phyloP scores from a whole-genome alignment of 768 basidiomycete species.

The Kondoa malvinella region DNA sequence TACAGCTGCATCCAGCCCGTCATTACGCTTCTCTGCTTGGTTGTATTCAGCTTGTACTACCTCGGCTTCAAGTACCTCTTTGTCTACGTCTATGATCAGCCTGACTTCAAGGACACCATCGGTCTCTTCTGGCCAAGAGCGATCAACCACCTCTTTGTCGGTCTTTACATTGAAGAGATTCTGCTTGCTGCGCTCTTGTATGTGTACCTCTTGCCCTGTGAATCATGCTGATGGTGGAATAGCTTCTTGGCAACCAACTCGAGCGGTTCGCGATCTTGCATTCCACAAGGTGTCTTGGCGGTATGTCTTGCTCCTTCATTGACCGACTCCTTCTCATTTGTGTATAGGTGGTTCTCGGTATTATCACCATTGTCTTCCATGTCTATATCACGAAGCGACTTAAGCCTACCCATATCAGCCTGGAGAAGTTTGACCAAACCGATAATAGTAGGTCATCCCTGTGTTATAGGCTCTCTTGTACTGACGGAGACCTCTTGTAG shows the following conservation, averaged over 20 bases:
- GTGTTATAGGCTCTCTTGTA: too few relatives aligned
- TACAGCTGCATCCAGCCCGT: slow-evolving; percentile 23
- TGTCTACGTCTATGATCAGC: slow-evolving; percentile 37
- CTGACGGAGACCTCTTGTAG: background rate
- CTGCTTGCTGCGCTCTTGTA: slow-evolving; percentile 58
- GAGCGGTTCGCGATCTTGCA: slow-evolving; percentile 39
- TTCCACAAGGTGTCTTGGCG: slow-evolving; percentile 62
- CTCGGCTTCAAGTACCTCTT: slow-evolving; percentile 48
- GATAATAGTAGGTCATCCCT: too few relatives aligned
- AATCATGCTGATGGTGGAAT: too few relatives aligned
- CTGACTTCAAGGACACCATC: slow-evolving; percentile 36
- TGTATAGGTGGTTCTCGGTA: too few relatives aligned
- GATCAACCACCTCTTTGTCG: slow-evolving; percentile 80
- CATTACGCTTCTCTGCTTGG: slow-evolving; percentile 11
- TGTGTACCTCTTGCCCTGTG: background rate
- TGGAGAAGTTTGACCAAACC: slow-evolving; percentile 35
- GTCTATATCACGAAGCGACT: background rate
- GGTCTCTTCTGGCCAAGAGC: slow-evolving; percentile 92
- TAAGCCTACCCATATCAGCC: slow-evolving; percentile 18
- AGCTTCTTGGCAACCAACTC: slow-evolving; percentile 56
- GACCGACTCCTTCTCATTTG: too few relatives aligned
- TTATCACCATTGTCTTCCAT: too few relatives aligned
- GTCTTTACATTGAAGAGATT: slow-evolving; percentile 76
- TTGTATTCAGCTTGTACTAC: slow-evolving; percentile 11
- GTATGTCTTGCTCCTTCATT: too few relatives aligned